These are phyloP conservation scores for Claviceps sp. DNA, from an alignment of 2,329 filamentous ascomycete genomes.

Conservation along the genomic window DNA sequence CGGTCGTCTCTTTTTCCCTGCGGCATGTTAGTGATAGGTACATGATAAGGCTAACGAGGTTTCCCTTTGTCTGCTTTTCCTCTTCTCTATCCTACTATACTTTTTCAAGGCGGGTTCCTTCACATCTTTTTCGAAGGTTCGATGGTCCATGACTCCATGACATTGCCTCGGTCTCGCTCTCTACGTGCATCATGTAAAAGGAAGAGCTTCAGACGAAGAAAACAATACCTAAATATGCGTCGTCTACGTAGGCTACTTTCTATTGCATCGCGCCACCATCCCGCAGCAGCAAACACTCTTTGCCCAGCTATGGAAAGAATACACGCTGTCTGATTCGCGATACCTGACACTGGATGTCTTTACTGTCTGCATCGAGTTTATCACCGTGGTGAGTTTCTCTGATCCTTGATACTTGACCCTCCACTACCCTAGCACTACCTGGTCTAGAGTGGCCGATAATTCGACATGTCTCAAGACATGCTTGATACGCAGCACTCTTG, in stretches of 20 bases:
- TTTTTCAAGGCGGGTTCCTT: conserved; percentile 45
- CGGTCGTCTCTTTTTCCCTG: neutral
- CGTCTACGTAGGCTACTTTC: conserved; percentile 51
- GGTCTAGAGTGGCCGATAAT: too few species aligned
- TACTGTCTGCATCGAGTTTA: conserved; percentile 74
- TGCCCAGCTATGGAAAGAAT: conserved; percentile 88
- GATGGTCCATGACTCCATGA: conserved; percentile 1
- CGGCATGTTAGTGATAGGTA: neutral
- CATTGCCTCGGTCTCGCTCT: neutral
- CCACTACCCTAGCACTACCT: too few species aligned
- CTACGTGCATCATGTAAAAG: neutral
- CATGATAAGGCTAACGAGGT: neutral
- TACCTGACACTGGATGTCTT: conserved; percentile 74
- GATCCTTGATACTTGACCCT: too few species aligned
- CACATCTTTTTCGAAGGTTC: conserved; percentile 73
- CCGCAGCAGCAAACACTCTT: conserved; percentile 58
- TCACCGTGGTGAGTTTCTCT: conserved; percentile 50
- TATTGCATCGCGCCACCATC: conserved; percentile 53
- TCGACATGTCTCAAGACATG: too few species aligned
- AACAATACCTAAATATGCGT: neutral
- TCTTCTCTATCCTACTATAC: neutral
- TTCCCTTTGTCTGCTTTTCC: neutral
- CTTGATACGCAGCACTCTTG: too few species aligned
- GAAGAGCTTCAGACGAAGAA: neutral
- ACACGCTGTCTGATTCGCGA: conserved; percentile 72